Evolutionary conservation across 495 filamentous ascomycete genomes (phyloP), one percentile per base, ranked within the genome.

Genomic region (Penicillium mononematosum): DNA sequence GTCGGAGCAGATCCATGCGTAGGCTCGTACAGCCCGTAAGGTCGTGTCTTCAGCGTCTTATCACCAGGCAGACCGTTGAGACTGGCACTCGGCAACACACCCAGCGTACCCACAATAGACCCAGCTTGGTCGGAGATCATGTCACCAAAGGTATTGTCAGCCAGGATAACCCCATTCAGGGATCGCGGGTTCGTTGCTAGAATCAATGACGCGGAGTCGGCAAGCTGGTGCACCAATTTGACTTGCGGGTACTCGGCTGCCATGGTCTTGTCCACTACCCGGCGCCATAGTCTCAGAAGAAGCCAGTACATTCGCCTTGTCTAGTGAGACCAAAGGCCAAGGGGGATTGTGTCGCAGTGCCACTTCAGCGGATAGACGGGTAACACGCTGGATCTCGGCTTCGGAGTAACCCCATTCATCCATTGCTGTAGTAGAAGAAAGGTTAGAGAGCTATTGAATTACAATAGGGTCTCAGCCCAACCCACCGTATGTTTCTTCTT

Each of bases 251-350:
- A 82, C 62, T 82, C 78, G 1, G 64, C 62, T 12, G 60, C 62
- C 62, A 83, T 79, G 2, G 73, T 72, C 56, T 75, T 69, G 14
- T 73, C 67, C 10, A 77, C 73, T 3, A 78, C 74, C 3, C 72
- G 63, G 5, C 79, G 67, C 79, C 78, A 82, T 10, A 82, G 67
- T 2, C 78, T 69, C n/a, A n/a, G 74, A 76, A 12, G 69, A 75
- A 12, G 79, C 78, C 5, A 82, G 66, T 4, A 82, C 79, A 59
- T 82, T 82, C 0, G 78, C 79, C 54, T 81, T 82, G 60, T 82
- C 79, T 22, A 74, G 65, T 3, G 72, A 75, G 52, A 76, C 75
- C 2, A 79, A 73, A 10, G 73, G 73, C 67, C 73, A 73, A 0
- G 74, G 73, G n/a, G 75, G 75, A 54, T 75, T 58, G 45, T 75